A percentile compares a stretch with the other conserved stretches of the same genome.
Conservation (phyloP, 2,329 filamentous ascomycete species). For the Claviceps africana region DNA sequence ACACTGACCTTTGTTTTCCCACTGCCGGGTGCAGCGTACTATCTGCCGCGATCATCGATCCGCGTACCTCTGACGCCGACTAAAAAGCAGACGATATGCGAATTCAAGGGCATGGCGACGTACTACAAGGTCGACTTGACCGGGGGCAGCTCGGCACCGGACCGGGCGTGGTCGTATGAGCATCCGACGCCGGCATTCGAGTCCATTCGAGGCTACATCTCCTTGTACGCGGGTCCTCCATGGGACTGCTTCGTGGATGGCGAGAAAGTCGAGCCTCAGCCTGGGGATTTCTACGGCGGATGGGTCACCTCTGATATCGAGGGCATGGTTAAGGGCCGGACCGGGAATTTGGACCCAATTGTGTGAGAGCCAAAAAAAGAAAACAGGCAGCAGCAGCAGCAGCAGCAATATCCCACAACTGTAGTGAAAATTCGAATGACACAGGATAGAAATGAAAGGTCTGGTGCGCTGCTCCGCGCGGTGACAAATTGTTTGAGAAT, state of each 20-base stretch:
- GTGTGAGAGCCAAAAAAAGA: slow-evolving; percentile 11
- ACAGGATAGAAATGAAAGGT: not conserved
- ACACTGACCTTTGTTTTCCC: not conserved
- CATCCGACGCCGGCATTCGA: slow-evolving; percentile 36
- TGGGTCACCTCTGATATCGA: slow-evolving; percentile 49
- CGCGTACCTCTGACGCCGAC: slow-evolving; percentile 32
- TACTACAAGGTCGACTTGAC: slow-evolving; percentile 38
- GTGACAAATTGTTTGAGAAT: too few relatives aligned
- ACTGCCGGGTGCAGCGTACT: slow-evolving; percentile 34
- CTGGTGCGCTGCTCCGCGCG: too few relatives aligned
- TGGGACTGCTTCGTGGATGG: slow-evolving; percentile 51
- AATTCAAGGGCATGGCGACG: slow-evolving; percentile 47
- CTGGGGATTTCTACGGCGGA: slow-evolving; percentile 49
- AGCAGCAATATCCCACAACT: too few relatives aligned
- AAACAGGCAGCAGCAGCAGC: too few relatives aligned
- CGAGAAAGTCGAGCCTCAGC: slow-evolving; percentile 43
- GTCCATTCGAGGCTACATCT: slow-evolving; percentile 39
- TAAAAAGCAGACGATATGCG: slow-evolving; percentile 34
- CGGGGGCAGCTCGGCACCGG: slow-evolving; percentile 26
- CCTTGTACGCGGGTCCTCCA: slow-evolving; percentile 46
- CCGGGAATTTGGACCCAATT: slow-evolving; percentile 25
- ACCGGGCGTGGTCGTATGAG: slow-evolving; percentile 47
- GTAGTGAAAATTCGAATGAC: too few relatives aligned
- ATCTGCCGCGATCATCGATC: slow-evolving; percentile 38
- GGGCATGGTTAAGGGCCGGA: slow-evolving; percentile 31